These are phyloP conservation scores for Diplogelasinospora grovesii DNA, from an alignment of 495 filamentous ascomycete species.

Conservation along the genomic window DNA sequence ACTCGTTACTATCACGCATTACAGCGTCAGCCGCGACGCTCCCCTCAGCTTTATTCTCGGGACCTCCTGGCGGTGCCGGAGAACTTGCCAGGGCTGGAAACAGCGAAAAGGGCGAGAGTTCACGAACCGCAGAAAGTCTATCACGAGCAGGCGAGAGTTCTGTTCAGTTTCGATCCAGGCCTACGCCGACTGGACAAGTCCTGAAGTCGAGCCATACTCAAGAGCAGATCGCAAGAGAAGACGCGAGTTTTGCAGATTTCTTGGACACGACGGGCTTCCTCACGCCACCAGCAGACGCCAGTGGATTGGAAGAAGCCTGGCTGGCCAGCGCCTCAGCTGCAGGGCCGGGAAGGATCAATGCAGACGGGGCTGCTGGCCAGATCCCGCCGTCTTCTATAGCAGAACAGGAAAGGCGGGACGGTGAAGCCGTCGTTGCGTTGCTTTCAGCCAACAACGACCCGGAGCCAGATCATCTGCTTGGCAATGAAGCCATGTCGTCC, in stretches of 20 bases:
- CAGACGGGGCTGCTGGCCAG: neutral
- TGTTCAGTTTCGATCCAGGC: conserved; percentile 48
- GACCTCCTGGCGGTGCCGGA: conserved; percentile 2
- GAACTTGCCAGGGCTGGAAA: conserved; percentile 6
- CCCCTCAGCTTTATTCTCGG: conserved; percentile 16
- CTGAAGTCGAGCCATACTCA: conserved; percentile 22
- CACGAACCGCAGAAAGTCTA: conserved; percentile 7
- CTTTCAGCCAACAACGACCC: conserved; percentile 22
- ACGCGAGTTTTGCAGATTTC: conserved; percentile 40
- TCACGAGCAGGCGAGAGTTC: conserved; percentile 19
- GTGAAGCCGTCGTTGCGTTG: conserved; percentile 38
- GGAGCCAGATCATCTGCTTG: conserved; percentile 16
- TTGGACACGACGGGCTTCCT: conserved; percentile 28
- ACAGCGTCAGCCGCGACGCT: conserved; percentile 20
- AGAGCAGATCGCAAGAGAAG: conserved; percentile 29
- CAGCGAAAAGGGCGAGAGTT: conserved; percentile 19
- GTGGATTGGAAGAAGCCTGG: conserved; percentile 14
- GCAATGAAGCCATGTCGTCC: conserved; percentile 11
- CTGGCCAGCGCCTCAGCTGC: neutral
- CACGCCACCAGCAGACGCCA: conserved; percentile 18
- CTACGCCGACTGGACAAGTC: conserved; percentile 33
- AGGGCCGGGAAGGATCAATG: neutral
- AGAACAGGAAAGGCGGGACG: conserved; percentile 36
- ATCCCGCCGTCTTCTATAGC: conserved; percentile 13
- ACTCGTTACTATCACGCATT: conserved; percentile 15